Percentiles rank a stretch among this genome's conserved stretches.
Evolutionary conservation across 75 land plant species (phyloP).

Genomic region (Cunninghamia lanceolata): DNA sequence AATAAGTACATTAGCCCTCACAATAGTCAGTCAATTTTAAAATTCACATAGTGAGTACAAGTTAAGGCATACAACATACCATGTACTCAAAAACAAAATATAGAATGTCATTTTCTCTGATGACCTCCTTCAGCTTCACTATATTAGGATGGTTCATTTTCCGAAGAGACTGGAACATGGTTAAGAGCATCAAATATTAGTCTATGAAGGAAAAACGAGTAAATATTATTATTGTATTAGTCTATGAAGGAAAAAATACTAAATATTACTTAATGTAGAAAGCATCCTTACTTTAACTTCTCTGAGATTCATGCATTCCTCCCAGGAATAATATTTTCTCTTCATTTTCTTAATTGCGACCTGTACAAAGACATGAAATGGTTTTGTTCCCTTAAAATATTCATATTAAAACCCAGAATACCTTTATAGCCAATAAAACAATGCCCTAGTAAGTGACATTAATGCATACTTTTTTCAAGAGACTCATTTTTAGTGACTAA

Average conservation of each 20-base stretch:
- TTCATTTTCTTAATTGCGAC: conserved; percentile 99
- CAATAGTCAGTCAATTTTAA: neutral
- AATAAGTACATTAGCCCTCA: neutral
- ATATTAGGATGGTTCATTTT: conserved; percentile 93
- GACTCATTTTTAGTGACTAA: neutral
- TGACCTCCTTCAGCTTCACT: conserved; percentile 97
- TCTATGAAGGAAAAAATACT: neutral
- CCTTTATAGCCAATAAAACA: neutral
- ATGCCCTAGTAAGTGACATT: neutral
- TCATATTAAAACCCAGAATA: neutral
- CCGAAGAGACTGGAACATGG: conserved; percentile 67
- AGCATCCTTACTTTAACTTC: conserved; percentile 81
- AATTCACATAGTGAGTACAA: neutral
- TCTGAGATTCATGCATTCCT: conserved; percentile 93
- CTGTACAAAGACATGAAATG: conserved; percentile 24
- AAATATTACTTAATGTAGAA: conserved; percentile 1
- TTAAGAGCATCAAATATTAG: neutral
- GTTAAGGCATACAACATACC: conserved; percentile 37
- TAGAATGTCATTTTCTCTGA: conserved; percentile 79
- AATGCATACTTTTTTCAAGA: neutral
- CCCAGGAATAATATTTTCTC: conserved; percentile 92
- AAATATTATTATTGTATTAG: too few relatives aligned
- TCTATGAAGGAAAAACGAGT: neutral
- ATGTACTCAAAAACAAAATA: conserved; percentile 98
- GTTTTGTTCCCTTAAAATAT: too few relatives aligned